phyloP scores from a whole-genome alignment of 2,329 filamentous ascomycete species.

The Fusarium sp. region DNA sequence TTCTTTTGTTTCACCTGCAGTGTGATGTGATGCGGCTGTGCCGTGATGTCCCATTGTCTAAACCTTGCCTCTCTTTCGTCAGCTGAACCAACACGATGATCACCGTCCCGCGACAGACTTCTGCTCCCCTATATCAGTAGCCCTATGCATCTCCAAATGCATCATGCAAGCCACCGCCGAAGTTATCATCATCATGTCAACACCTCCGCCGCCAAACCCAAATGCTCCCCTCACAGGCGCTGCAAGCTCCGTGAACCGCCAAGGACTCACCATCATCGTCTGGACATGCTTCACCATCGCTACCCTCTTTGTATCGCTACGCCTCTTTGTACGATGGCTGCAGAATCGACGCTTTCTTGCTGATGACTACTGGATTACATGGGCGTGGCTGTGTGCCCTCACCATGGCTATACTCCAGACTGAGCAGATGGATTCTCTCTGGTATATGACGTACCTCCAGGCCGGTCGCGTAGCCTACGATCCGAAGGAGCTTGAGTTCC shows the following conservation, averaged over 20 bases:
- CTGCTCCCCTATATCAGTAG: neutral
- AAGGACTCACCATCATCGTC: neutral
- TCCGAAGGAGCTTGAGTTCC: neutral
- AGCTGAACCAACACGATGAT: neutral
- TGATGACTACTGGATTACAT: slow-evolving; percentile 25
- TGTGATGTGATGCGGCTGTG: neutral
- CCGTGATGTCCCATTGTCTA: neutral
- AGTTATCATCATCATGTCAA: neutral
- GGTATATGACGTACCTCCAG: slow-evolving; percentile 16
- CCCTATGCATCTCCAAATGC: neutral
- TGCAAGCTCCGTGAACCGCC: neutral
- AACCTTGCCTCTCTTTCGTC: neutral
- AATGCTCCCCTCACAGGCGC: slow-evolving; percentile 13
- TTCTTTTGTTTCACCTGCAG: neutral
- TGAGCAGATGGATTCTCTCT: slow-evolving; percentile 19
- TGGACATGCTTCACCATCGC: slow-evolving; percentile 21
- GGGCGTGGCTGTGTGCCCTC: slow-evolving; percentile 11
- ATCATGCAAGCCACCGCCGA: neutral
- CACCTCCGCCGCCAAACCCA: neutral
- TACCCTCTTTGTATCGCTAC: neutral
- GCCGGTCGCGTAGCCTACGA: neutral
- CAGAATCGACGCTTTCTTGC: slow-evolving; percentile 15
- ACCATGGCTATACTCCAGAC: slow-evolving; percentile 25
- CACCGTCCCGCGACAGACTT: neutral
- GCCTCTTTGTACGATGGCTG: slow-evolving; percentile 7